A percentile compares a stretch with the other conserved stretches of the same genome.
phyloP scores from a whole-genome alignment of 2,329 filamentous ascomycete genomes.

The Fonsecaea monophora region DNA sequence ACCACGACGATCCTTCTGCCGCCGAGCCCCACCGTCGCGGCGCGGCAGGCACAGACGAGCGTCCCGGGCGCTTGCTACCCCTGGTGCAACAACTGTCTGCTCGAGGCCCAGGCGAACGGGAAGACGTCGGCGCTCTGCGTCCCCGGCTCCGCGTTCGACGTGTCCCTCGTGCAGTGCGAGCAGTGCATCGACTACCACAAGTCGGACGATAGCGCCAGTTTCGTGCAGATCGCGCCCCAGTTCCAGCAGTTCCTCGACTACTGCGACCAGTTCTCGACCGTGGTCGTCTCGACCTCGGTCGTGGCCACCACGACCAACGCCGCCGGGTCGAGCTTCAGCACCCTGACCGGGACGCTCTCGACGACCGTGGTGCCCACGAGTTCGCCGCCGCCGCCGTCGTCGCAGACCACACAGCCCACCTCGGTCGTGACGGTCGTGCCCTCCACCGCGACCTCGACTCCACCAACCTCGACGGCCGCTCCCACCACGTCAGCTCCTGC shows the following conservation, averaged over 20 bases:
- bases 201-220: conserved; percentile 41
- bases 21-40: conserved; percentile 32
- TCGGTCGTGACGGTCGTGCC: not conserved
- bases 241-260: conserved; percentile 58
- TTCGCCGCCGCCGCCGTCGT: not conserved
- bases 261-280: conserved; percentile 47
- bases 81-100: conserved; percentile 59
- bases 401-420: conserved; percentile 2
- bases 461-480: not conserved
- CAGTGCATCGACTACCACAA: conserved; percentile 49
- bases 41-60: conserved; percentile 42
- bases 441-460: not conserved
- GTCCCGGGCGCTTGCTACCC: conserved; percentile 60
- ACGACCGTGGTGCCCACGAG: conserved; percentile 30
- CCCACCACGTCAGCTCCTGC: conserved; percentile 13
- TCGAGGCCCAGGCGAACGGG: conserved; percentile 58
- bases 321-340: conserved; percentile 18
- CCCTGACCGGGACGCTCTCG: conserved; percentile 12
- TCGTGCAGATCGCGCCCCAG: conserved; percentile 45
- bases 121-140: conserved; percentile 58
- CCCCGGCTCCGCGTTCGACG: conserved; percentile 51
- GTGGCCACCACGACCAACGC: conserved; percentile 23
- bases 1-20: conserved; percentile 51
- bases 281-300: conserved; percentile 27
- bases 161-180: conserved; percentile 49